Conservation (phyloP, 2,329 filamentous ascomycete species). For the Penicillium sp. region DNA sequence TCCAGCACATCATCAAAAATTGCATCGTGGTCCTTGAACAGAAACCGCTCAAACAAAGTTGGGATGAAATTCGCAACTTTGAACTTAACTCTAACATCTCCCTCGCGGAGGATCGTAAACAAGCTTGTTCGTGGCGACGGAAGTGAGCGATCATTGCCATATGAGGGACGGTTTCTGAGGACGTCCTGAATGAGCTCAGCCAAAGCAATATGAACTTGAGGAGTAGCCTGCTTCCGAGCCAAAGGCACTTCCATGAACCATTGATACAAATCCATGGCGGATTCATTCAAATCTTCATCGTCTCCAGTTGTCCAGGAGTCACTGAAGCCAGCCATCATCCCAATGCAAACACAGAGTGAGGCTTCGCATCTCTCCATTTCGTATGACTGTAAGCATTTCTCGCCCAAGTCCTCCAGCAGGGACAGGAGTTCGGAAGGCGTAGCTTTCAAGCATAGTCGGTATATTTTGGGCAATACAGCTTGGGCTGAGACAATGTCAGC, state of each 20-base stretch:
- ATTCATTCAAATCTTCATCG: constrained; percentile 61
- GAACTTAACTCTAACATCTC: constrained; percentile 73
- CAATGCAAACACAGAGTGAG: constrained; percentile 67
- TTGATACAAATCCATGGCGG: constrained; percentile 74
- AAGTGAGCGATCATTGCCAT: constrained; percentile 61
- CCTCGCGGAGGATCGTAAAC: constrained; percentile 69
- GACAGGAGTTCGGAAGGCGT: constrained; percentile 41
- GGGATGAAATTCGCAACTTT: constrained; percentile 70
- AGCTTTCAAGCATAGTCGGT: constrained; percentile 30
- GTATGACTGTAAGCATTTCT: constrained; percentile 54
- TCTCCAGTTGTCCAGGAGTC: constrained; percentile 62
- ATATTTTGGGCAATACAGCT: constrained; percentile 34
- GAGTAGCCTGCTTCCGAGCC: constrained; percentile 68
- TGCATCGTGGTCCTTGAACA: constrained; percentile 79
- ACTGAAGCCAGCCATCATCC: constrained; percentile 66
- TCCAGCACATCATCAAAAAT: constrained; percentile 83
- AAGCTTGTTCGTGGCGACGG: constrained; percentile 71
- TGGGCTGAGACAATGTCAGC: constrained; percentile 41
- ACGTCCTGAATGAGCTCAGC: constrained; percentile 70
- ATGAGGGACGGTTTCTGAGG: constrained; percentile 67
- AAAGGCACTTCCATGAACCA: constrained; percentile 73
- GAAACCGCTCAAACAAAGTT: constrained; percentile 75
- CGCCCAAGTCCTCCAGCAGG: constrained; percentile 52
- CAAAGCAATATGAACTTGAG: constrained; percentile 67
- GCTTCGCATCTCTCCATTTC: constrained; percentile 74